Conservation (phyloP, 192 early-diverging fungal genomes). For the Chytriomyces hyalinus region DNA sequence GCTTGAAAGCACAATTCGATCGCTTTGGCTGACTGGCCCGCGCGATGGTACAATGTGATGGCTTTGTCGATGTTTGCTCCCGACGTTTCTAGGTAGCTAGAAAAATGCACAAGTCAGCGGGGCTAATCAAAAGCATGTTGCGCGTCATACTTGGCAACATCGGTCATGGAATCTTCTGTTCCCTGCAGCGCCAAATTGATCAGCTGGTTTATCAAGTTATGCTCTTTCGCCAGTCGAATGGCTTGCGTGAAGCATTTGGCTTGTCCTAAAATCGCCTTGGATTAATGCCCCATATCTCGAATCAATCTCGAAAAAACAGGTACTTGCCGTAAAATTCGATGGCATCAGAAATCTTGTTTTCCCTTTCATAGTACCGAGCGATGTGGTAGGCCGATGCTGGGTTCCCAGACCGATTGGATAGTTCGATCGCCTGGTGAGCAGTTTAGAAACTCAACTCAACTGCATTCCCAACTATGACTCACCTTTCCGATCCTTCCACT, state of each 20-base stretch:
- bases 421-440: constrained; percentile 43
- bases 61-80: constrained; percentile 48
- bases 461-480: background rate
- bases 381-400: constrained; percentile 54
- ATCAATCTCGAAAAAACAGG: background rate
- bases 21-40: constrained; percentile 52
- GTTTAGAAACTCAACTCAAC: background rate
- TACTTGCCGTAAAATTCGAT: constrained; percentile 1
- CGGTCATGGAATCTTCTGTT: constrained; percentile 47
- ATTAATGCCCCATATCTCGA: background rate
- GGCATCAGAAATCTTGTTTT: constrained; percentile 44
- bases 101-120: background rate
- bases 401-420: constrained; percentile 45
- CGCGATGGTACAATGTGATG: constrained; percentile 54
- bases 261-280: background rate
- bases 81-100: constrained; percentile 49
- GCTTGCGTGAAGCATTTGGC: constrained; percentile 59
- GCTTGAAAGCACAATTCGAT: constrained; percentile 55
- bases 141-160: constrained; percentile 53
- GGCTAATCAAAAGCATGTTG: background rate
- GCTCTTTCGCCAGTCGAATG: constrained; percentile 58
- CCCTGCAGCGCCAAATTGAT: constrained; percentile 59
- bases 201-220: constrained; percentile 52
- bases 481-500: constrained; percentile 54
- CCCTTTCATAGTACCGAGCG: constrained; percentile 54